phyloP scores from a whole-genome alignment of 805 yeast genomes.

The Candida easanensis region DNA sequence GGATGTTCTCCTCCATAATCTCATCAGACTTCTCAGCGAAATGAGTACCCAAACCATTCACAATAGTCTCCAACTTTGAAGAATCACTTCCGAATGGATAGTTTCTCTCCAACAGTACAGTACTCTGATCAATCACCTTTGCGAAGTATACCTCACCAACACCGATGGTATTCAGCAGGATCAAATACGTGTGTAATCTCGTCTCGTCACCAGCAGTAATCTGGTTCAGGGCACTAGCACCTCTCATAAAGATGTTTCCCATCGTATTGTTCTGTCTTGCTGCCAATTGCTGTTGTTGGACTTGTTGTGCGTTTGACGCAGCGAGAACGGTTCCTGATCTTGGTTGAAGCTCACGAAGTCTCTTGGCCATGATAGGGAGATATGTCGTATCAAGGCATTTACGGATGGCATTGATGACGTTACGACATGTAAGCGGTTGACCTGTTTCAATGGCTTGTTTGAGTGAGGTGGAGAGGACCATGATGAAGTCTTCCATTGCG shows the following conservation, averaged over 20 bases:
- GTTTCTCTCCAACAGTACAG: constrained; percentile 31
- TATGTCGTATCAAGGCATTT: constrained; percentile 64
- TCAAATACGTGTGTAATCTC: constrained; percentile 56
- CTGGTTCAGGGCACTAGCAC: constrained; percentile 41
- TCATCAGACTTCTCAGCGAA: constrained; percentile 29
- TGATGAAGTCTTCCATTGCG: constrained; percentile 78
- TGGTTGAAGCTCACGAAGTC: constrained; percentile 44
- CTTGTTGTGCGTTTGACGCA: constrained; percentile 14
- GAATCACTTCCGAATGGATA: constrained; percentile 39
- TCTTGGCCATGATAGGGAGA: constrained; percentile 49
- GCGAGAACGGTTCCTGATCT: constrained; percentile 32
- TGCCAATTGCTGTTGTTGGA: constrained; percentile 13
- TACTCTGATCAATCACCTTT: constrained; percentile 33
- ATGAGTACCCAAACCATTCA: constrained; percentile 25
- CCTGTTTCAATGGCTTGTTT: constrained; percentile 72
- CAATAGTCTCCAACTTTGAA: constrained; percentile 24
- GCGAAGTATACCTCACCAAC: constrained; percentile 56
- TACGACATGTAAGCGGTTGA: constrained; percentile 50
- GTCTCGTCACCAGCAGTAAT: constrained; percentile 41
- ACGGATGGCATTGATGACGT: constrained; percentile 52
- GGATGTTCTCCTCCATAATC: constrained; percentile 36
- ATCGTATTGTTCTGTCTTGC: constrained; percentile 15
- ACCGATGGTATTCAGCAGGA: constrained; percentile 71
- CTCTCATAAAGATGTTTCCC: constrained; percentile 38
- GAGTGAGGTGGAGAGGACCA: constrained; percentile 67